A percentile compares a stretch with the other conserved stretches of the same genome.
phyloP scores from a whole-genome alignment of 805 yeast species.

The Nakazawaea peltata region DNA sequence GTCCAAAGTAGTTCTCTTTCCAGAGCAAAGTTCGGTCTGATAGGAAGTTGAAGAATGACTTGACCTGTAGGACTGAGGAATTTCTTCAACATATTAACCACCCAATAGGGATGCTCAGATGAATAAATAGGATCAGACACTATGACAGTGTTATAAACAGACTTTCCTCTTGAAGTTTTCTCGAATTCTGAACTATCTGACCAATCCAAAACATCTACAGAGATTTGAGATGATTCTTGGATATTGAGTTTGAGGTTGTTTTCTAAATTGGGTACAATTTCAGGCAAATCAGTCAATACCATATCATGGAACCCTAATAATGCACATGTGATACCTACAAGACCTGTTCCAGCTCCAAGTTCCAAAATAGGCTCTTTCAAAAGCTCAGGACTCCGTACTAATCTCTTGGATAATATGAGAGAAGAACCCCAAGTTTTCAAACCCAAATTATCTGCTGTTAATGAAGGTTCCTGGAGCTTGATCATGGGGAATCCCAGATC shows the following conservation, averaged over 20 bases:
- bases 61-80: conserved; percentile 36
- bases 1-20: conserved; percentile 59
- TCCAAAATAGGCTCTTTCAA: conserved; percentile 43
- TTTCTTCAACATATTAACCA: conserved; percentile 46
- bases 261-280: conserved; percentile 60
- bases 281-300: conserved; percentile 69
- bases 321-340: conserved; percentile 69
- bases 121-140: conserved; percentile 90
- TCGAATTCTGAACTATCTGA: conserved; percentile 39
- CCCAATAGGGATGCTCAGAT: conserved; percentile 68
- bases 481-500: conserved; percentile 19
- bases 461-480: conserved; percentile 66
- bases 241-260: conserved; percentile 52
- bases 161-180: conserved; percentile 11
- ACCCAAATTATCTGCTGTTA: conserved; percentile 83
- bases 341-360: conserved; percentile 94
- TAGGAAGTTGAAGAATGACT: conserved; percentile 69
- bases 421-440: conserved; percentile 97
- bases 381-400: conserved; percentile 25
- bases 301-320: conserved; percentile 38
- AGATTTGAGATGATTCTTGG: conserved; percentile 17
- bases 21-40: conserved; percentile 54
- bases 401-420: conserved; percentile 50
- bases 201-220: conserved; percentile 71
- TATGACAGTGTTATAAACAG: conserved; percentile 50